Base-by-base conservation (phyloP, 345 rosid genomes). In the Excoecaria cochinchinensis region DNA sequence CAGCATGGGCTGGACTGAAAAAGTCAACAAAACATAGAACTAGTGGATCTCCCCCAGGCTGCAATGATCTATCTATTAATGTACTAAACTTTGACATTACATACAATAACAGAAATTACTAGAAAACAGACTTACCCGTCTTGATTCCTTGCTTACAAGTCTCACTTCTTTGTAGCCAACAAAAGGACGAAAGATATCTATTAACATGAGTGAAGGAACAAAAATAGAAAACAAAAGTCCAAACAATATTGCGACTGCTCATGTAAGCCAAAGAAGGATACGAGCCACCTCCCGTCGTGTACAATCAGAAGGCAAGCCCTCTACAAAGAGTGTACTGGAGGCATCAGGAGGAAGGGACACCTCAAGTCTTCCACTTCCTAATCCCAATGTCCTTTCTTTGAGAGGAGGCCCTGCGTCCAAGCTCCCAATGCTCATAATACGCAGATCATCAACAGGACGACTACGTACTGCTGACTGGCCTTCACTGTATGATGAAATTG, bases 91-190 rank as follows among this genome's bases (percentile, higher is more conserved):
- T 48, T 74, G 39, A 60, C 63, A 39, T 39, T 15, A 40, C 21
- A 79, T 6, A n/a, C n/a, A n/a, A n/a, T n/a, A 52, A 48, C 13
- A 63, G 40, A 19, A 21, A 12, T 5, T 40, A 7, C 17, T 60
- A 56, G 64, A 16, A 67, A 67, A 67, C 52, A 40, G 67, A 73
- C 90, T 83, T 81, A 87, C 95, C 62, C 76, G 84, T 86, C 86
- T 84, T 12, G 90, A 76, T 75, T 89, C 91, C 83, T 89, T 90
- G 86, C 77, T 85, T 8, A 90, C 95, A 57, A 90, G 88, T 79
- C 92, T 87, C 46, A 87, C 92, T 82, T 89, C 92, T 74, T 86
- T 89, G 84, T 89, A 90, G 82, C 95, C 90, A 75, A 90, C 87
- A 78, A 90, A 90, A 19, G 90, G 92, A 51, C 92, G 92, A 72